A percentile compares a stretch with the other conserved stretches of the same genome.
phyloP scores from a whole-genome alignment of 2,329 filamentous ascomycete genomes.

The Sporothrix euskadiensis region DNA sequence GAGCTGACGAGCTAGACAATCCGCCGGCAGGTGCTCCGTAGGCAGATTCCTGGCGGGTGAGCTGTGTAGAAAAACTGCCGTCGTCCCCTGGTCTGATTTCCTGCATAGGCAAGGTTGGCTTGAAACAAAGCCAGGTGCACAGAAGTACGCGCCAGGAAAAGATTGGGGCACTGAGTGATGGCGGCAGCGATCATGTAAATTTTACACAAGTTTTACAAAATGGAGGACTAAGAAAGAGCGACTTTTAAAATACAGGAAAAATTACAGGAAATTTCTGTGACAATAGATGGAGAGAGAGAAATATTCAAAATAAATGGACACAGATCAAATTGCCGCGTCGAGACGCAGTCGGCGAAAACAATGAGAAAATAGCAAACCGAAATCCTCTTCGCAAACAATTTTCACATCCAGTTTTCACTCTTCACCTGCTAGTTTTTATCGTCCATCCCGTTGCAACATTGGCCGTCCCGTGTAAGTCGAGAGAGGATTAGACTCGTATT shows the following conservation, averaged over 20 bases:
- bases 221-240: neutral
- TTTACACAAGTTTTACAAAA: slow-evolving; percentile 5
- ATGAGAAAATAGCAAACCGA: neutral
- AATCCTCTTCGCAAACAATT: neutral
- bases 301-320: neutral
- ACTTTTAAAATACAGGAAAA: neutral
- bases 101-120: neutral
- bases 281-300: neutral
- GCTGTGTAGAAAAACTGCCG: neutral
- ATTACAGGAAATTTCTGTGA: neutral
- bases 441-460: neutral
- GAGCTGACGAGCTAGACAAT: slow-evolving; percentile 21
- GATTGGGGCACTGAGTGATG: neutral
- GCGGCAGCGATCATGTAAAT: neutral
- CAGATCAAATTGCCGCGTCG: neutral
- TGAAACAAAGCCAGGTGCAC: neutral
- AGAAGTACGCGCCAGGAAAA: neutral
- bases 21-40: slow-evolving; percentile 8
- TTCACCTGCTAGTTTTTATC: neutral
- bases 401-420: neutral
- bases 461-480: slow-evolving; percentile 15
- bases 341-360: neutral
- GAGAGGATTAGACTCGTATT: neutral
- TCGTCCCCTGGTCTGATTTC: neutral
- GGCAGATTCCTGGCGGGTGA: neutral